phyloP scores from a whole-genome alignment of 257 asterid genomes.

The Hygrophila difformis region DNA sequence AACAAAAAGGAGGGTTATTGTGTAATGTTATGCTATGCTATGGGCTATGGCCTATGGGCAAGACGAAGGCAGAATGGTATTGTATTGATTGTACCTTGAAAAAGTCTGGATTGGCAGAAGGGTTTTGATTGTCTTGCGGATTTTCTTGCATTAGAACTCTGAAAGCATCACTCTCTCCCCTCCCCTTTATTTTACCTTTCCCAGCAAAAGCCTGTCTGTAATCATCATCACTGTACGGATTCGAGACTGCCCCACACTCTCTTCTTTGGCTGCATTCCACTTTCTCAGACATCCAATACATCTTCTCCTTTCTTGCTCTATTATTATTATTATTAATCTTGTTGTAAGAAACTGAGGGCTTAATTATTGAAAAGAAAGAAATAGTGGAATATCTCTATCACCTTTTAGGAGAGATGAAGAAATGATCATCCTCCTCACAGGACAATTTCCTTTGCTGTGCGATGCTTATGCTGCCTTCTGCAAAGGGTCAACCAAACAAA shows the following conservation, averaged over 20 bases:
- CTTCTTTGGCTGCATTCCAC: constrained; percentile 43
- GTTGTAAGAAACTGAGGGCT: constrained; percentile 15
- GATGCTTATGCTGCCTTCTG: constrained; percentile 33
- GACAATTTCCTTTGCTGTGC: constrained; percentile 27
- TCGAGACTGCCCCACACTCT: constrained; percentile 27
- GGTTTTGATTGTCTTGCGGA: constrained; percentile 29
- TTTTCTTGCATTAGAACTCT: constrained; percentile 24
- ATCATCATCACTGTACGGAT: constrained; percentile 49
- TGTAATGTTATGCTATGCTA: too few species aligned
- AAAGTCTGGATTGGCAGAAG: constrained; percentile 30
- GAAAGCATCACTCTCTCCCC: constrained; percentile 16
- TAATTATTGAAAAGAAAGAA: constrained; percentile 11
- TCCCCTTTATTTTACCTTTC: constrained; percentile 27
- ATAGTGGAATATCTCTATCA: constrained; percentile 15
- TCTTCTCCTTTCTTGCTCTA: constrained; percentile 39
- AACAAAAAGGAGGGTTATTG: too few species aligned
- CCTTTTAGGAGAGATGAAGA: constrained; percentile 38
- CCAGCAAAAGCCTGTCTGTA: constrained; percentile 36
- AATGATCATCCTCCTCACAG: constrained; percentile 15
- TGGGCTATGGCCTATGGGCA: not conserved
- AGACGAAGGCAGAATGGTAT: not conserved
- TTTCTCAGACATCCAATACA: constrained; percentile 24
- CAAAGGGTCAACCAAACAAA: constrained; percentile 7
- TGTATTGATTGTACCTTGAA: constrained; percentile 55
- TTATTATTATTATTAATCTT: constrained; percentile 3